Evolutionary conservation across 495 filamentous ascomycete genomes (phyloP).

Genomic region (Amphirosellinia nigrospora): DNA sequence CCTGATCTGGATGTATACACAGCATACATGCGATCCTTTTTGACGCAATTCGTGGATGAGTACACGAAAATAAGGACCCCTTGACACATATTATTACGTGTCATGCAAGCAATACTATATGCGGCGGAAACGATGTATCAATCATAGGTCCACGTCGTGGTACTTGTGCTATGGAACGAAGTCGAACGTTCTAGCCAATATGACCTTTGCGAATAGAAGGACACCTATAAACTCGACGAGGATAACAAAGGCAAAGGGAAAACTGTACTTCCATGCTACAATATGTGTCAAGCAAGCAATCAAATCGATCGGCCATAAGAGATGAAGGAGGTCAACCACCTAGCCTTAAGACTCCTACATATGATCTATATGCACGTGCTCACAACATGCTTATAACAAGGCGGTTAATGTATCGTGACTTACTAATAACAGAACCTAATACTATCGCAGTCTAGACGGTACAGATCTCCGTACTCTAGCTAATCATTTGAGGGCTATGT

Average conservation of each 20-base stretch:
- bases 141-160: slow-evolving; percentile 2
- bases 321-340: neutral
- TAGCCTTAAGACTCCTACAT: neutral
- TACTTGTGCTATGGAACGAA: neutral
- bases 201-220: neutral
- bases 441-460: neutral
- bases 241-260: neutral
- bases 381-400: slow-evolving; percentile 7
- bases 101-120: slow-evolving; percentile 2
- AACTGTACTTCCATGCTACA: neutral
- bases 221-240: neutral
- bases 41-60: neutral
- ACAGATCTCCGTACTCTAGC: slow-evolving; percentile 1
- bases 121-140: neutral
- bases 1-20: slow-evolving; percentile 22
- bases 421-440: neutral
- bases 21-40: neutral
- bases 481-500: neutral
- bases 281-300: neutral
- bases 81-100: neutral
- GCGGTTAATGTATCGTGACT: neutral
- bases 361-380: slow-evolving; percentile 1
- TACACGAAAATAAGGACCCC: neutral
- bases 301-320: neutral
- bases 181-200: neutral